Base-by-base conservation (phyloP, 192 early-diverging fungal species). In the Backusella australiensis region DNA sequence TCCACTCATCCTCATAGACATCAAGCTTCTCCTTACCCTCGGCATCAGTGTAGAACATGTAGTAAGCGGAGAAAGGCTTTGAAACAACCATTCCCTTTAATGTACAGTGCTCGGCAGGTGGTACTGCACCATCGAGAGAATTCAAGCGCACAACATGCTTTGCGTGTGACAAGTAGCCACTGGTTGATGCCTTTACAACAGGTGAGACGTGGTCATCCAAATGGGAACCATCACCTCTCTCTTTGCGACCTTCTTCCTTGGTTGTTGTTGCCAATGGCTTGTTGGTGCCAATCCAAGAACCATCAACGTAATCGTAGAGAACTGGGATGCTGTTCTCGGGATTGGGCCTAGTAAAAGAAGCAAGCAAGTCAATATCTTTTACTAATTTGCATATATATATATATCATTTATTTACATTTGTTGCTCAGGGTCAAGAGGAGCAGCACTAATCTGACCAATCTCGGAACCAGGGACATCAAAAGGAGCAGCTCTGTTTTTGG, bases 91-190 rank as follows among this genome's bases (percentile, higher is more conserved):
- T 26, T 32, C 77, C 77, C 44, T 78, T 78, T 4, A 21, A 26
- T 1, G 21, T 49, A 63, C 77, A 78, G 6, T 8, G 9, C 6
- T 67, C 41, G 0, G 56, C 32, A 42, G 71, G 39, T 39, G 77
- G 77, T 1, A 69, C 65, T 15, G 34, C 29, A 19, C 77, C 77
- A 53, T 78, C 35, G 3, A 78, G 34, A 29, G 71, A 53, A 2
- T 78, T 46, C n/a, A 78, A 12, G 38, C 77, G 77, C 1, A 74
- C 65, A 39, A 74, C 49, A 52, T 78, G 73, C 8, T 35, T 67
- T 17, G 72, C 77, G 34, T 78, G 77, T 8, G 77, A 74, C 11
- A 78, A 41, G 29, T 78, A 78, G 15, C 77, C 77, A 42, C 73
- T 15, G 9, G 72, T 78, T 14, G 77, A 78, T n/a, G 72, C 2